A percentile compares a stretch with the other conserved stretches of the same genome.
Evolutionary conservation across 1,139 yeast species (phyloP).

Genomic region (Blastobotrys proliferans): DNA sequence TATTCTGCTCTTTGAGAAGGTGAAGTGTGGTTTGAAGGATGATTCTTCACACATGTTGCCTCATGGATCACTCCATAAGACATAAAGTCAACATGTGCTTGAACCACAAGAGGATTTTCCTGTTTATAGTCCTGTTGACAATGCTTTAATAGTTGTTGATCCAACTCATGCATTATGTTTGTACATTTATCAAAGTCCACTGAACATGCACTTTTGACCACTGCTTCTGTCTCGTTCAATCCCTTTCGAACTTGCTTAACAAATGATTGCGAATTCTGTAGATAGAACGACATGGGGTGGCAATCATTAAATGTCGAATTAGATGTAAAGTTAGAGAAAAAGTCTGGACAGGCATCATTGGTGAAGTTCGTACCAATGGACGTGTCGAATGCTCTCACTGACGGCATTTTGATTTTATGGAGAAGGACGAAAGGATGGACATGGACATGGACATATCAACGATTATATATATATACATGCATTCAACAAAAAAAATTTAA

Average conservation of each 20-base stretch:
- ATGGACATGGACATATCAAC: too few relatives aligned
- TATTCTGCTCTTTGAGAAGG: slow-evolving; percentile 15
- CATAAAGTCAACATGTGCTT: slow-evolving; percentile 30
- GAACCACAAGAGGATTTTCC: slow-evolving; percentile 31
- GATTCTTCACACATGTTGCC: slow-evolving; percentile 28
- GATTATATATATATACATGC: too few relatives aligned
- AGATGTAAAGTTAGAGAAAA: slow-evolving; percentile 27
- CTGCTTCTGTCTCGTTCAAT: slow-evolving; percentile 23
- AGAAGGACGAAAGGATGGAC: background rate
- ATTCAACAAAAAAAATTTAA: background rate
- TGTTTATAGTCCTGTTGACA: slow-evolving; percentile 23
- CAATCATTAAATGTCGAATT: slow-evolving; percentile 29
- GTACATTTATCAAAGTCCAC: slow-evolving; percentile 26
- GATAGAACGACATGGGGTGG: slow-evolving; percentile 33
- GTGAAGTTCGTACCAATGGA: slow-evolving; percentile 33
- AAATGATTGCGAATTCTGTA: slow-evolving; percentile 32
- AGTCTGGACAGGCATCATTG: slow-evolving; percentile 28
- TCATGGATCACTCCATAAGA: slow-evolving; percentile 28
- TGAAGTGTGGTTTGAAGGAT: slow-evolving; percentile 9
- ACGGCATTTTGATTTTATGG: background rate
- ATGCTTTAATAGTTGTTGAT: slow-evolving; percentile 17
- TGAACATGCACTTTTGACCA: slow-evolving; percentile 29
- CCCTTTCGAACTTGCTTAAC: slow-evolving; percentile 28
- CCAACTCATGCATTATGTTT: slow-evolving; percentile 26
- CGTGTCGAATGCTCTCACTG: slow-evolving; percentile 31